A percentile compares a stretch with the other conserved stretches of the same genome.
These are phyloP conservation scores for Ascobolus immersus DNA, from an alignment of 495 filamentous ascomycete genomes.

Conservation along the genomic window DNA sequence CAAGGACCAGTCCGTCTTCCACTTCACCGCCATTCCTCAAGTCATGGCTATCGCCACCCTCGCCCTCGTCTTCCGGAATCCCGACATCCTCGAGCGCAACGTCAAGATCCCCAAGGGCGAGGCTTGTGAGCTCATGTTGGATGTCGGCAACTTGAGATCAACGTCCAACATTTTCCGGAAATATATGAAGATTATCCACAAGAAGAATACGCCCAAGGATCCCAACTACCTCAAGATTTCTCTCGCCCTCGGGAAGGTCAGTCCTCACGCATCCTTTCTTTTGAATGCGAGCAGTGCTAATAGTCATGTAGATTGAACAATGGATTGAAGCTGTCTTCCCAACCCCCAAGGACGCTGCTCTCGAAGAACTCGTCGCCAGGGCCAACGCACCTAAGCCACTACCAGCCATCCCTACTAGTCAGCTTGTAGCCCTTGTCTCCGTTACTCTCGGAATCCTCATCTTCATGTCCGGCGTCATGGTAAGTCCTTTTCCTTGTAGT, in stretches of 20 bases:
- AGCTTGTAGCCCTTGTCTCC: conserved; percentile 34
- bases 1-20: conserved; percentile 96
- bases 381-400: conserved; percentile 19
- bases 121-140: conserved; percentile 71
- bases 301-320: conserved; percentile 54
- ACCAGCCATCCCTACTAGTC: conserved; percentile 23
- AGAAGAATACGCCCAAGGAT: conserved; percentile 84
- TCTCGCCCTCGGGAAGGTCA: conserved; percentile 64
- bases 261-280: conserved; percentile 7
- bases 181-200: conserved; percentile 58
- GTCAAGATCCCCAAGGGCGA: conserved; percentile 93
- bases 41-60: conserved; percentile 92
- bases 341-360: conserved; percentile 30
- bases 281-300: conserved; percentile 6
- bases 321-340: conserved; percentile 94
- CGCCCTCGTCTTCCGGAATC: conserved; percentile 78
- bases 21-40: conserved; percentile 97
- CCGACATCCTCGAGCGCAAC: conserved; percentile 59
- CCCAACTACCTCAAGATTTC: conserved; percentile 88
- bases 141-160: conserved; percentile 62
- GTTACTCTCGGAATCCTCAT: conserved; percentile 34
- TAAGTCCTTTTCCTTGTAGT: conserved; percentile 17
- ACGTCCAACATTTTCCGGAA: conserved; percentile 55
- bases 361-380: conserved; percentile 12
- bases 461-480: conserved; percentile 40